Evolutionary conservation across 176 grass and related monocot species (phyloP).

Genomic region (Oryza nivara): DNA sequence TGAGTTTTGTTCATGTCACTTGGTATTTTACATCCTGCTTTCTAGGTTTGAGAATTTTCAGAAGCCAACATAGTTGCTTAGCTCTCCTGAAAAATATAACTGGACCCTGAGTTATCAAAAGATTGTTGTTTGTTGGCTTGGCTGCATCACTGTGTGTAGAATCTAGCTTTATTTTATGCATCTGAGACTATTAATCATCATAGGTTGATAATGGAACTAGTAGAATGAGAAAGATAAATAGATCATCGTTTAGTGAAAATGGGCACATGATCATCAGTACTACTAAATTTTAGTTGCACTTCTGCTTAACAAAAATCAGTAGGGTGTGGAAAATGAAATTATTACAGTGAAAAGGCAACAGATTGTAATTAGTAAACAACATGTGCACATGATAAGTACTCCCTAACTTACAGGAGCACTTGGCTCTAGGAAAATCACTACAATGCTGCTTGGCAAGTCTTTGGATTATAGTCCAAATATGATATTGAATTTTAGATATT

Average conservation of each 20-base stretch:
- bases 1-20: constrained; percentile 37
- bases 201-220: background rate
- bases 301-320: constrained; percentile 14
- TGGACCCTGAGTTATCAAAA: background rate
- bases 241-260: background rate
- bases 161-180: background rate
- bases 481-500: no score
- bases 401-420: background rate
- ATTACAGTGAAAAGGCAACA: background rate
- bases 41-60: background rate
- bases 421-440: constrained; percentile 26
- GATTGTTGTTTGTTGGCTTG: background rate
- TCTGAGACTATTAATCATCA: background rate
- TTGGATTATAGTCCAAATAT: no score
- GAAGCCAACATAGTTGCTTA: background rate
- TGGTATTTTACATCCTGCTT: background rate
- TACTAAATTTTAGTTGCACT: background rate
- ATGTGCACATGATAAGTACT: background rate
- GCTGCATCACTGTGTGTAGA: background rate
- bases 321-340: constrained; percentile 4
- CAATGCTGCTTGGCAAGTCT: background rate
- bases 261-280: background rate
- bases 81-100: background rate
- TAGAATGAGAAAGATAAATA: background rate
- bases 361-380: background rate